Evolutionary conservation across 2,329 filamentous ascomycete species (phyloP).

Genomic region (Xylariaceae sp.): DNA sequence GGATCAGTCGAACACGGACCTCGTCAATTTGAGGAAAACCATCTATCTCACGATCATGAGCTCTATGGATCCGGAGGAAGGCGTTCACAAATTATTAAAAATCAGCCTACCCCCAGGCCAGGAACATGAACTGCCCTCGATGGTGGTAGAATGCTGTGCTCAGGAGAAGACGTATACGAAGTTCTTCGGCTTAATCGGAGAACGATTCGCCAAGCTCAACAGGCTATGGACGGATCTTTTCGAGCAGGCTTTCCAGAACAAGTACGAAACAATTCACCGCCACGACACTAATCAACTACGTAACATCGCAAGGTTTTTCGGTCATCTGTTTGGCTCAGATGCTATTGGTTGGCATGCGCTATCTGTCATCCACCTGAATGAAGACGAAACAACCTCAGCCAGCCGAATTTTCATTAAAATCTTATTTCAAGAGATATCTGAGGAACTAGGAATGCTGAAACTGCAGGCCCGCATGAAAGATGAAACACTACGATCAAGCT

Average conservation of each 20-base stretch:
- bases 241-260: conserved; percentile 86
- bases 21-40: conserved; percentile 89
- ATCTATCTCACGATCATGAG: conserved; percentile 99
- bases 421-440: conserved; percentile 87
- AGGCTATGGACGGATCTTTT: conserved; percentile 93
- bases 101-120: conserved; percentile 86
- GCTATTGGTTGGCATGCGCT: conserved; percentile 93
- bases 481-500: conserved; percentile 76
- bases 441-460: conserved; percentile 84
- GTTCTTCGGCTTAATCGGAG: conserved; percentile 93
- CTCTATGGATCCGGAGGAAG: conserved; percentile 94
- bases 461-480: conserved; percentile 79
- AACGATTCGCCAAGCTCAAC: conserved; percentile 95
- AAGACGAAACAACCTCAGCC: conserved; percentile 95
- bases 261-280: conserved; percentile 97
- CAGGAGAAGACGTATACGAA: conserved; percentile 98
- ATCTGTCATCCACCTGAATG: conserved; percentile 84
- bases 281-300: conserved; percentile 95
- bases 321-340: conserved; percentile 85
- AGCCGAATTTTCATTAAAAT: conserved; percentile 99
- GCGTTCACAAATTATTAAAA: conserved; percentile 95
- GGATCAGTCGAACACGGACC: conserved; percentile 94
- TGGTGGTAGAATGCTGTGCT: conserved; percentile 96
- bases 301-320: conserved; percentile 95
- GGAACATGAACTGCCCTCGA: conserved; percentile 89